Conservation (phyloP, 2,329 filamentous ascomycete genomes). For the Claviceps fusiformis region DNA sequence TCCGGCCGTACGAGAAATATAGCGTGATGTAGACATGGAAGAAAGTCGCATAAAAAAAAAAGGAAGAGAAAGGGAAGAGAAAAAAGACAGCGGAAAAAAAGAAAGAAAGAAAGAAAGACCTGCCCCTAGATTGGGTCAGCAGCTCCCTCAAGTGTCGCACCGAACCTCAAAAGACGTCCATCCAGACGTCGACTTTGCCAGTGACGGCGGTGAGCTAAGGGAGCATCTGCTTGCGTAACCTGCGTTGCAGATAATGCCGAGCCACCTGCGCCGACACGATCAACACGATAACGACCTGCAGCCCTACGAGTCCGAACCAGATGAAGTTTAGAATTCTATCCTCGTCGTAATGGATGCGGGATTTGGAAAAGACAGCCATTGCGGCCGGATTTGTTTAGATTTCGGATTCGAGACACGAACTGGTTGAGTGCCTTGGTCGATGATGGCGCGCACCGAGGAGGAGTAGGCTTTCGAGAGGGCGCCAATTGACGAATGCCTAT, state of each 20-base stretch:
- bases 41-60: too few relatives aligned
- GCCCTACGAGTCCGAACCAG: conserved; percentile 32
- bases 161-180: too few relatives aligned
- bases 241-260: conserved; percentile 4
- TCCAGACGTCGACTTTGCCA: too few relatives aligned
- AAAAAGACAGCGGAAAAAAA: too few relatives aligned
- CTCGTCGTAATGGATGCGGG: conserved; percentile 16
- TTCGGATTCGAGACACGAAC: not conserved
- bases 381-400: not conserved
- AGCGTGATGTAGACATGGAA: not conserved
- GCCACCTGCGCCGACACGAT: conserved; percentile 20
- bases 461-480: not conserved
- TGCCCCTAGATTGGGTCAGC: too few relatives aligned
- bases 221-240: conserved; percentile 4
- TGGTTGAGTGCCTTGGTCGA: not conserved
- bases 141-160: too few relatives aligned
- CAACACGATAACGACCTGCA: conserved; percentile 31
- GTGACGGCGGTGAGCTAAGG: not conserved
- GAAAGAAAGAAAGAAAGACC: too few relatives aligned
- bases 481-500: not conserved
- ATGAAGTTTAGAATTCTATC: conserved; percentile 29
- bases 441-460: not conserved
- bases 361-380: conserved; percentile 14
- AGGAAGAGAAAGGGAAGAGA: too few relatives aligned
- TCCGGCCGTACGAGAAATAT: not conserved